A percentile compares a stretch with the other conserved stretches of the same genome.
Conservation (phyloP, 1,284 basidiomycete genomes). For the Mycosarcoma mackinlayi region DNA sequence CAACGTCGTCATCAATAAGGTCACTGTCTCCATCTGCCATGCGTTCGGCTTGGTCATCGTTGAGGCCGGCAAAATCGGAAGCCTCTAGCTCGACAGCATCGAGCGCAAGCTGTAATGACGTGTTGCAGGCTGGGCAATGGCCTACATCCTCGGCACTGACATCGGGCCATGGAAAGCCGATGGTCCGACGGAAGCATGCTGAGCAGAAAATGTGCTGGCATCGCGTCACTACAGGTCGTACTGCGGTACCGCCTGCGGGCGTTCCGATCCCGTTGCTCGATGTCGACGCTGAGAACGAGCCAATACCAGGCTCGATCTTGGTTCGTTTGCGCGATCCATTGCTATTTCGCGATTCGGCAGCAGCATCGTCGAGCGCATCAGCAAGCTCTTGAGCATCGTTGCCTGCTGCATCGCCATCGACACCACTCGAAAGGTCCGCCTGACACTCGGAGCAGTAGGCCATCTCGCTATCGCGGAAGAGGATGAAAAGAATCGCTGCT, state of each 20-base stretch:
- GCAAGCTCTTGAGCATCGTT: slow-evolving; percentile 70
- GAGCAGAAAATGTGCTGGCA: slow-evolving; percentile 88
- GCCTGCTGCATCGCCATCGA: slow-evolving; percentile 32
- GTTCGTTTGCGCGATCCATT: slow-evolving; percentile 13
- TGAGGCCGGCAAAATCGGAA: slow-evolving; percentile 45
- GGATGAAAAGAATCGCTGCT: slow-evolving; percentile 81
- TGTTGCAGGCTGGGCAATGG: slow-evolving; percentile 78
- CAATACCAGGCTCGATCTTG: slow-evolving; percentile 22
- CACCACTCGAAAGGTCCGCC: slow-evolving; percentile 73
- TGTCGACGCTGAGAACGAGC: slow-evolving; percentile 4
- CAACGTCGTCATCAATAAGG: slow-evolving; percentile 20
- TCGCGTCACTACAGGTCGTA: slow-evolving; percentile 75
- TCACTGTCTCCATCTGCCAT: slow-evolving; percentile 23
- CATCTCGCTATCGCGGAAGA: slow-evolving; percentile 84
- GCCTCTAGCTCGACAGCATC: slow-evolving; percentile 53
- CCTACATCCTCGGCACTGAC: slow-evolving; percentile 30
- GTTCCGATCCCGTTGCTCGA: slow-evolving; percentile 24
- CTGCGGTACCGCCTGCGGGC: slow-evolving; percentile 28
- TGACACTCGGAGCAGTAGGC: slow-evolving; percentile 89
- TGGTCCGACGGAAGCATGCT: slow-evolving; percentile 65
- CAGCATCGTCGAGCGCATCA: slow-evolving; percentile 72
- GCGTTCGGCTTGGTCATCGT: slow-evolving; percentile 37
- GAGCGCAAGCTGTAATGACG: slow-evolving; percentile 53
- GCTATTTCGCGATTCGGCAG: slow-evolving; percentile 49
- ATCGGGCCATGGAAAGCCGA: slow-evolving; percentile 43